phyloP scores from a whole-genome alignment of 495 filamentous ascomycete genomes.

The Aspergillus kassunensis region DNA sequence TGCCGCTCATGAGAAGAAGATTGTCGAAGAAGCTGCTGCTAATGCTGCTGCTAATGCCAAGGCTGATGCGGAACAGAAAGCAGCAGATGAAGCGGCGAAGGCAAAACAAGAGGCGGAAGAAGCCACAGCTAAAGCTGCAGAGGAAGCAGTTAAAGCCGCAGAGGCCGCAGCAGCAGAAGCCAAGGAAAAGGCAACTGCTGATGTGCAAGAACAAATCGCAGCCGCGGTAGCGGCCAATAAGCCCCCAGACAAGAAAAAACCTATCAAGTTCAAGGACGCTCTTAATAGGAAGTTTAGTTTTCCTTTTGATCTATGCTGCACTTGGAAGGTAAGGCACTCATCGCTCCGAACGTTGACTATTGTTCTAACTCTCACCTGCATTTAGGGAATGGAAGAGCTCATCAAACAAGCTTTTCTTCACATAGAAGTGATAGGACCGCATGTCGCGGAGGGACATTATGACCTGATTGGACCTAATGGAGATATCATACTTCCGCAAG shows the following conservation, averaged over 20 bases:
- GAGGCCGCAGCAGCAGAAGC: constrained; percentile 26
- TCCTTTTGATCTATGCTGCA: constrained; percentile 73
- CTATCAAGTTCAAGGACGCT: constrained; percentile 83
- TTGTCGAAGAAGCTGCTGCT: constrained; percentile 37
- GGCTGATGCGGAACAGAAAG: constrained; percentile 47
- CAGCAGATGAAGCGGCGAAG: constrained; percentile 32
- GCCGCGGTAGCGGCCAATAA: constrained; percentile 23
- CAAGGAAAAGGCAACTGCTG: constrained; percentile 13
- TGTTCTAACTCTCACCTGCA: constrained; percentile 12
- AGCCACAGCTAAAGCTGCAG: constrained; percentile 26
- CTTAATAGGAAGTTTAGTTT: constrained; percentile 84
- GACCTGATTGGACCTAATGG: constrained; percentile 79
- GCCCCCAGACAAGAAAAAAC: constrained; percentile 51
- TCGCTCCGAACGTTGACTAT: neutral
- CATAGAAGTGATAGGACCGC: constrained; percentile 75
- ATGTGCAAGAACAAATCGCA: constrained; percentile 11
- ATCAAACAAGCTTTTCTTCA: constrained; percentile 86
- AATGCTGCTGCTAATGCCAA: constrained; percentile 40
- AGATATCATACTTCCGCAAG: constrained; percentile 81
- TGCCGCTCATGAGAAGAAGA: constrained; percentile 40
- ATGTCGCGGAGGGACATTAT: constrained; percentile 81
- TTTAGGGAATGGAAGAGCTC: constrained; percentile 76
- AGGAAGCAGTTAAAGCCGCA: constrained; percentile 21
- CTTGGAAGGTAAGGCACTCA: constrained; percentile 63
- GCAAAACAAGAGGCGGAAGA: constrained; percentile 32